phyloP scores from a whole-genome alignment of 1,284 basidiomycete species.

The Nidula niveotomentosa region DNA sequence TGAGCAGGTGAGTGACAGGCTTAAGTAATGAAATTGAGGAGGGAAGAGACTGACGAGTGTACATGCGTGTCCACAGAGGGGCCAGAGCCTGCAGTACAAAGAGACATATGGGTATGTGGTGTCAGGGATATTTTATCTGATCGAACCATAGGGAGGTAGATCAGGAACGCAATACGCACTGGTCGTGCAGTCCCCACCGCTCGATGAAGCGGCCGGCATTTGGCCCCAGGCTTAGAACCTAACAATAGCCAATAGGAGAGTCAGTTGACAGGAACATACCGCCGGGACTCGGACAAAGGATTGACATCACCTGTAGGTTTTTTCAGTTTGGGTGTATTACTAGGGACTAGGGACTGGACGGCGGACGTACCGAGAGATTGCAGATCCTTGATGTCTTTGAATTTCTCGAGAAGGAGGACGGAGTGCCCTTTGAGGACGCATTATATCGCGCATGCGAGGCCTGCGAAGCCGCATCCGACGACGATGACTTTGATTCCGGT shows the following conservation, averaged over 20 bases:
- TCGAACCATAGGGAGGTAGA: not conserved
- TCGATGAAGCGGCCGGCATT: not conserved
- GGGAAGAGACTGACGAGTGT: not conserved
- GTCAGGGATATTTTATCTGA: not conserved
- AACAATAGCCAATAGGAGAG: not conserved
- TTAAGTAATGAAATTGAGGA: not conserved
- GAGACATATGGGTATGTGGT: not conserved
- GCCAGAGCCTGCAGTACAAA: not conserved
- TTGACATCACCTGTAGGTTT: not conserved
- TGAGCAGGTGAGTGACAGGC: not conserved
- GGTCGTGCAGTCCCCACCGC: not conserved
- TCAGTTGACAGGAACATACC: not conserved
- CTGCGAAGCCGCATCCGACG: slow-evolving; percentile 1
- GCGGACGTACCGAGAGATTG: not conserved
- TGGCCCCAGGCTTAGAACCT: not conserved
- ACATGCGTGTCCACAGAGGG: not conserved
- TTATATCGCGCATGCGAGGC: not conserved
- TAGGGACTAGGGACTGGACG: not conserved
- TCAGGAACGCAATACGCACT: not conserved
- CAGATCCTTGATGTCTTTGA: not conserved
- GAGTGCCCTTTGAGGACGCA: not conserved
- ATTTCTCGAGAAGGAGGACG: not conserved
- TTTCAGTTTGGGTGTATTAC: not conserved
- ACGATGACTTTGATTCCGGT: not conserved
- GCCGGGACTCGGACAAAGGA: not conserved